Base-by-base conservation (phyloP, 2,329 filamentous ascomycete species). In the Colletotrichum australisinense region DNA sequence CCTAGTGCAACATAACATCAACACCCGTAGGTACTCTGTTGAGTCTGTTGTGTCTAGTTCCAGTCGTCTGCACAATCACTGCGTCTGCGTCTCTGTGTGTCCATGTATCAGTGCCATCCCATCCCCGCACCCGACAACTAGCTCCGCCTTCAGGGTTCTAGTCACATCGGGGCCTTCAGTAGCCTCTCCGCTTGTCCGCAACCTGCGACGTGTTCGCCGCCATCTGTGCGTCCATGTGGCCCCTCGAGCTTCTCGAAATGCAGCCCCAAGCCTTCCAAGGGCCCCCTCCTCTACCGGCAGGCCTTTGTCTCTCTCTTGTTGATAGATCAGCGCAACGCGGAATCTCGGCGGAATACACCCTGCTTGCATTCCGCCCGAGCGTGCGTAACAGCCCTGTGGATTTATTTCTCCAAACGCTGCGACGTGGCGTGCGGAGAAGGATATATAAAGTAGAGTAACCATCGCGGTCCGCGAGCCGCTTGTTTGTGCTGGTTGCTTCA, bases 121-220 rank as follows among this genome's bases (percentile, higher is more conserved):
- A 49, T 63, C 58, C 42, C 69, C 59, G 30, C 66, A 69, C 52
- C 68, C 55, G 62, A 69, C 52, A n/a, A 24, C 28, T 30, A 35
- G 24, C n/a, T 42, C 30, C n/a, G n/a, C 49, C 49, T n/a, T 12
- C 5, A 53, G 22, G 11, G 16, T 1, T 4, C 2, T 19, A 9
- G 19, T 30, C 9, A 12, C 24, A 5, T 12, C 26, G 42, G 19
- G n/a, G 32, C 38, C 60, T 22, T 9, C 16, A 42, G 38, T 42
- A 12, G 16, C 7, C 30, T 12, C 24, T 6, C 53, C 32, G 32
- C 12, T 49, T 11, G 52, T 19, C 38, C 57, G 64, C 49, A 9
- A 19, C 46, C 28, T 38, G 42, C 26, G 28, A 52, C 58, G 38
- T 58, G 12, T 35, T 35, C 38, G 30, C 30, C 42, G 16, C 55